Evolutionary conservation across 2,329 filamentous ascomycete genomes (phyloP).

Genomic region (Fusarium sp.): DNA sequence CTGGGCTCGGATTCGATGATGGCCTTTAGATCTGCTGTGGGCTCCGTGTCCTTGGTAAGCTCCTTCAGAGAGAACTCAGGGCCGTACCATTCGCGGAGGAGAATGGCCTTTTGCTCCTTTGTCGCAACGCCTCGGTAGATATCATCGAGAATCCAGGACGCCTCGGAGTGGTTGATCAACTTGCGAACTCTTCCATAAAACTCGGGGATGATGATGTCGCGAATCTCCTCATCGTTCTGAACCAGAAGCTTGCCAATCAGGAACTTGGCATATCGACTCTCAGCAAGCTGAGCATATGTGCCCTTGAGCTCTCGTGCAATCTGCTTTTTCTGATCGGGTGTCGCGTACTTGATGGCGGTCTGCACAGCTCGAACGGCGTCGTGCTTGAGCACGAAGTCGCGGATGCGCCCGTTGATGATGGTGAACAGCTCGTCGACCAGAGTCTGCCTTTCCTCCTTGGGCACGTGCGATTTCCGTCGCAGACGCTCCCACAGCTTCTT

Average conservation of each 20-base stretch:
- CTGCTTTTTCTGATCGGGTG: conserved; percentile 81
- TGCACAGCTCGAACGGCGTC: conserved; percentile 97
- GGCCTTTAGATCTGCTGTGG: conserved; percentile 74
- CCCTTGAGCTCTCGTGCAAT: conserved; percentile 90
- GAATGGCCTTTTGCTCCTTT: conserved; percentile 82
- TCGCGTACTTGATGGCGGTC: conserved; percentile 96
- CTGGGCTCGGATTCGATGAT: conserved; percentile 83
- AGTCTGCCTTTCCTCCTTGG: conserved; percentile 86
- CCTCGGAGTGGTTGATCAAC: conserved; percentile 95
- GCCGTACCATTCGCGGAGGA: conserved; percentile 96
- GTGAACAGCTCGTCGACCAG: conserved; percentile 90
- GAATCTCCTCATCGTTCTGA: conserved; percentile 87
- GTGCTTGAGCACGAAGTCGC: conserved; percentile 98
- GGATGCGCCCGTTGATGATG: conserved; percentile 90
- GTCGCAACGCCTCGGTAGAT: conserved; percentile 92
- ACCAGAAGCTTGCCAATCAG: conserved; percentile 94
- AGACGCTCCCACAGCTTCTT: conserved; percentile 98
- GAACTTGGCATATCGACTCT: conserved; percentile 98
- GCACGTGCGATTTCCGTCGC: conserved; percentile 92
- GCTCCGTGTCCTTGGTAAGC: conserved; percentile 61
- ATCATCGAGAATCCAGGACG: conserved; percentile 97
- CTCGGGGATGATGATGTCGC: conserved; percentile 89
- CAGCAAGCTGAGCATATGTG: conserved; percentile 84
- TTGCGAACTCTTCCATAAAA: conserved; percentile 95
- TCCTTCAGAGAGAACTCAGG: conserved; percentile 89